A percentile compares a stretch with the other conserved stretches of the same genome.
Conservation (phyloP, 148 eudicot genomes). For the Rhododendron simsii region DNA sequence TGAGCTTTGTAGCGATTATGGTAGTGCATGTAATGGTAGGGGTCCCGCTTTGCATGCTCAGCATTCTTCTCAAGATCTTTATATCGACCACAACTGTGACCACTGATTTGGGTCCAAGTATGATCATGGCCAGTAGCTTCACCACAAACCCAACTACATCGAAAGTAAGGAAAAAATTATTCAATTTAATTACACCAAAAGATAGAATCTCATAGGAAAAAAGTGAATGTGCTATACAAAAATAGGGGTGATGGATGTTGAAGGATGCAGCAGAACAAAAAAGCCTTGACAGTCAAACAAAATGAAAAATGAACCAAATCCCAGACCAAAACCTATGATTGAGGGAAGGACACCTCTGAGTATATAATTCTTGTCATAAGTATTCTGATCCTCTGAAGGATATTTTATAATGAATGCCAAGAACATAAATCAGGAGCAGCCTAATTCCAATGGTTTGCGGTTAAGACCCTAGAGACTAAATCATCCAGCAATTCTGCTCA, state of each 20-base stretch:
- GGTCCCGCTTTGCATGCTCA: slow-evolving; percentile 46
- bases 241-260: not conserved
- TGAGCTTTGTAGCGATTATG: slow-evolving; percentile 70
- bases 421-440: not conserved
- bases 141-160: slow-evolving; percentile 59
- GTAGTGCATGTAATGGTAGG: slow-evolving; percentile 63
- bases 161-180: slow-evolving; percentile 7
- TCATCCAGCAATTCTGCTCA: not conserved
- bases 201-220: not conserved
- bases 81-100: slow-evolving; percentile 65
- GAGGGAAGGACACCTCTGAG: not conserved
- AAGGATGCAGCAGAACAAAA: slow-evolving; percentile 2
- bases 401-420: not conserved
- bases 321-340: not conserved
- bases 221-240: not conserved
- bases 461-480: not conserved
- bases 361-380: not conserved
- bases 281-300: not conserved
- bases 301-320: not conserved
- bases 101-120: slow-evolving; percentile 40
- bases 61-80: slow-evolving; percentile 39
- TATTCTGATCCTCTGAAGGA: not conserved
- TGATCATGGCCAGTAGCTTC: slow-evolving; percentile 48
- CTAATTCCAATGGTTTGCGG: not conserved
- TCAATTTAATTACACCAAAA: not conserved